phyloP scores from a whole-genome alignment of 768 basidiomycete species.

The Pholiota molesta region DNA sequence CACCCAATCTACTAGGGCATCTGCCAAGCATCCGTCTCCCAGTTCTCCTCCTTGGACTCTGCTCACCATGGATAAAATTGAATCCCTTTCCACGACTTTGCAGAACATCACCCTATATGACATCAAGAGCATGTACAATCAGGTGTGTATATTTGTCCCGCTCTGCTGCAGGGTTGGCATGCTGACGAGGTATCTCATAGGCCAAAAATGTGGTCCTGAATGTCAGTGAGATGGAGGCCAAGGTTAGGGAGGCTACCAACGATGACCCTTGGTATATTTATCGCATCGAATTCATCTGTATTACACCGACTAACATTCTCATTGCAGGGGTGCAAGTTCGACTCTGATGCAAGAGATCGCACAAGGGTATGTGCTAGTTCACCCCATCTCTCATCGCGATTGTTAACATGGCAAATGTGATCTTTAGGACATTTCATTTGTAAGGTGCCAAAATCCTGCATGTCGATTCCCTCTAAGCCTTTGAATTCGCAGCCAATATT shows the following conservation, averaged over 20 bases:
- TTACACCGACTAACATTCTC: too few species aligned
- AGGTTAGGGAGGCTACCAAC: constrained; percentile 95
- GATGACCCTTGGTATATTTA: constrained; percentile 94
- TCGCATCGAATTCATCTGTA: neutral
- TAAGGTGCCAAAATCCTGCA: constrained; percentile 39
- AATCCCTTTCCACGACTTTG: constrained; percentile 72
- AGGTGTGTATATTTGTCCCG: constrained; percentile 48
- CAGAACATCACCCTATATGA: constrained; percentile 91
- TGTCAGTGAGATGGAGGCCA: constrained; percentile 95
- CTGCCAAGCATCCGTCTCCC: neutral
- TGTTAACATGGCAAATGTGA: neutral
- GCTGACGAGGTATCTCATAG: constrained; percentile 40
- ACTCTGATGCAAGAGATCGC: constrained; percentile 99
- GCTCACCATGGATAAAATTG: constrained; percentile 73
- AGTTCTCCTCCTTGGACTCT: neutral
- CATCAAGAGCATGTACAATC: constrained; percentile 92
- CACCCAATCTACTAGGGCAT: neutral
- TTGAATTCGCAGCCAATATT: constrained; percentile 72
- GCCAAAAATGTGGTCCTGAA: constrained; percentile 97
- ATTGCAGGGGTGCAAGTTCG: constrained; percentile 90
- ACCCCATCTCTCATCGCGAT: neutral
- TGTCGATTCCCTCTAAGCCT: constrained; percentile 8
- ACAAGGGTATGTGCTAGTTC: constrained; percentile 64
- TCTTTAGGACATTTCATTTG: constrained; percentile 93
- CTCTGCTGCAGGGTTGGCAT: neutral